These are phyloP conservation scores for Rhododendron ovatum DNA, from an alignment of 148 eudicot species.

Conservation along the genomic window DNA sequence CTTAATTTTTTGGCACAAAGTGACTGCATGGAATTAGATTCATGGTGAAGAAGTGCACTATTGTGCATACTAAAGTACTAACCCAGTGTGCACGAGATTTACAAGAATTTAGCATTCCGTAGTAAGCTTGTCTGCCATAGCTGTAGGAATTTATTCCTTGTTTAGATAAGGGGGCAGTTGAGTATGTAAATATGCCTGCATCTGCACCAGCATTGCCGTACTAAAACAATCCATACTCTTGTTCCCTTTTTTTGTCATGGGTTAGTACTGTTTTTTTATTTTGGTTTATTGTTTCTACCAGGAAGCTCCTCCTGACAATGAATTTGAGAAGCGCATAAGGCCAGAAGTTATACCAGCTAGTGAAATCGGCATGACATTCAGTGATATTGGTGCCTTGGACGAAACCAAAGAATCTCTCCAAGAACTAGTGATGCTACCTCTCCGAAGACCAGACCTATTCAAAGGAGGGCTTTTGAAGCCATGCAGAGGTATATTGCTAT, in stretches of 20 bases:
- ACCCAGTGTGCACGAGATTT: background rate
- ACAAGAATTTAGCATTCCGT: background rate
- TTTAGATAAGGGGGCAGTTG: background rate
- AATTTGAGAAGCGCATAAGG: constrained; percentile 88
- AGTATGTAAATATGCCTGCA: background rate
- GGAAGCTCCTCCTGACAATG: constrained; percentile 85
- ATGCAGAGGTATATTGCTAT: constrained; percentile 83
- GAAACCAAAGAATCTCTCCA: constrained; percentile 82
- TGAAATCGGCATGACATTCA: constrained; percentile 81
- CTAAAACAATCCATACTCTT: background rate
- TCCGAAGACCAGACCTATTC: constrained; percentile 83
- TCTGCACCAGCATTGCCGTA: background rate
- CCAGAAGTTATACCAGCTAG: constrained; percentile 87
- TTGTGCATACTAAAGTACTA: too few species aligned
- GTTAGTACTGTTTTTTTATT: background rate
- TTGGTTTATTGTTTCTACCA: constrained; percentile 16
- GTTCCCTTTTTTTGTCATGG: background rate
- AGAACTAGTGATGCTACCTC: constrained; percentile 90
- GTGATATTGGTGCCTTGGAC: constrained; percentile 80
- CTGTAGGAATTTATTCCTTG: background rate
- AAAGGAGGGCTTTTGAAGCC: constrained; percentile 89
- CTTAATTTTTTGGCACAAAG: background rate
- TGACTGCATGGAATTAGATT: background rate
- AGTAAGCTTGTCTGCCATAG: background rate
- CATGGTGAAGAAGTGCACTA: background rate